A percentile compares a stretch with the other conserved stretches of the same genome.
These are phyloP conservation scores for Emmonsiellopsis sp. DNA, from an alignment of 2,329 filamentous ascomycete genomes.

Conservation along the genomic window DNA sequence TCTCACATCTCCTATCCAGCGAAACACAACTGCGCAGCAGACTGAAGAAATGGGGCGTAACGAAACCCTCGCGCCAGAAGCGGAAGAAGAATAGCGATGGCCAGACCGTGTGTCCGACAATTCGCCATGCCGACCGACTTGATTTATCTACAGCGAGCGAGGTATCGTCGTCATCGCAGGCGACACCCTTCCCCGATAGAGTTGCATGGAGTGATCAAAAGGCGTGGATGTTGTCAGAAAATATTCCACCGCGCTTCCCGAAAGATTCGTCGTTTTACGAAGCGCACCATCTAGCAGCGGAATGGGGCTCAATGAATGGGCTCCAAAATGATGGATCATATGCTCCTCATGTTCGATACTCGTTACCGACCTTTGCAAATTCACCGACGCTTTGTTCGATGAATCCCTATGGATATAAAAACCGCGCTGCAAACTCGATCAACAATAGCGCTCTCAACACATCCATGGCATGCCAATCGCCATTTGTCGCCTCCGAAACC, in stretches of 20 bases:
- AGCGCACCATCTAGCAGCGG: neutral
- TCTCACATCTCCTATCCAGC: slow-evolving; percentile 14
- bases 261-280: slow-evolving; percentile 1
- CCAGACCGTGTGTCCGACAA: neutral
- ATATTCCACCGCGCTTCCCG: neutral
- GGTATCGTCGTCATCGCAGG: neutral
- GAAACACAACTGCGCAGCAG: slow-evolving; percentile 36
- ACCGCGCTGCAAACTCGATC: neutral
- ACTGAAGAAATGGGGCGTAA: slow-evolving; percentile 37
- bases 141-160: neutral
- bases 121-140: neutral
- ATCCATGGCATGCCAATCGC: neutral
- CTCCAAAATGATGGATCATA: neutral
- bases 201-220: neutral
- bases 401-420: neutral
- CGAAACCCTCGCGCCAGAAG: slow-evolving; percentile 34
- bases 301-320: neutral
- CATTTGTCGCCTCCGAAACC: neutral
- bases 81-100: slow-evolving; percentile 19
- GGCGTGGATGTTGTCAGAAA: neutral
- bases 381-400: neutral
- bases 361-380: neutral
- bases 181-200: neutral
- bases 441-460: neutral
- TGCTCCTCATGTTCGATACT: neutral